A percentile compares a stretch with the other conserved stretches of the same genome.
phyloP scores from a whole-genome alignment of 73 alveolate genomes.

The Symbiodinium pilosum region DNA sequence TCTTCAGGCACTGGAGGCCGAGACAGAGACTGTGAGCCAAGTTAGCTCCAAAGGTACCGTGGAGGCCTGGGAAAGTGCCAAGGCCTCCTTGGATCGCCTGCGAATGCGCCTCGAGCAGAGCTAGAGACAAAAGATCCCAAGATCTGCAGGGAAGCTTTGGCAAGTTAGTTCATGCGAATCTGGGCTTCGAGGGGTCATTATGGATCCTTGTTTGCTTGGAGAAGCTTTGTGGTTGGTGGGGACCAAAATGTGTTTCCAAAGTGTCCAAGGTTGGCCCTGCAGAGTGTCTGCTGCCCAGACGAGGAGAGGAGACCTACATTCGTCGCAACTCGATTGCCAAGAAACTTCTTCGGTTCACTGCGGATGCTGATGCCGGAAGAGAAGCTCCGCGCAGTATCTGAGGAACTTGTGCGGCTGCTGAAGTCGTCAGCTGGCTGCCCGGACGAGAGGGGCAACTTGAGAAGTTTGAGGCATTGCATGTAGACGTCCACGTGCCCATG shows the following conservation, averaged over 20 bases:
- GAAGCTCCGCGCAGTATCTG: not conserved
- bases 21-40: not conserved
- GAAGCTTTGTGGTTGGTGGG: too few relatives aligned
- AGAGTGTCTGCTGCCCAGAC: constrained; percentile 15
- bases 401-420: constrained; percentile 62
- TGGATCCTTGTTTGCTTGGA: too few relatives aligned
- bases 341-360: not conserved
- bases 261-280: constrained; percentile 49
- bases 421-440: not conserved
- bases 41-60: not conserved
- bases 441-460: not conserved
- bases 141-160: too few relatives aligned
- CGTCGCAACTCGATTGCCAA: not conserved
- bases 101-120: constrained; percentile 11
- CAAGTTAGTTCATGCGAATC: too few relatives aligned
- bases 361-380: not conserved
- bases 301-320: not conserved
- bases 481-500: not conserved
- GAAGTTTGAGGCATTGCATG: not conserved
- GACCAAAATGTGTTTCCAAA: too few relatives aligned
- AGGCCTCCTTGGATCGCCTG: constrained; percentile 15
- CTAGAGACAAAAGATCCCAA: not conserved
- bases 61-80: constrained; percentile 24
- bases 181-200: too few relatives aligned
- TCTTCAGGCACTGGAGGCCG: not conserved